Evolutionary conservation across 192 early-diverging fungal genomes (phyloP).

Genomic region (Dimargaris cristalligena): DNA sequence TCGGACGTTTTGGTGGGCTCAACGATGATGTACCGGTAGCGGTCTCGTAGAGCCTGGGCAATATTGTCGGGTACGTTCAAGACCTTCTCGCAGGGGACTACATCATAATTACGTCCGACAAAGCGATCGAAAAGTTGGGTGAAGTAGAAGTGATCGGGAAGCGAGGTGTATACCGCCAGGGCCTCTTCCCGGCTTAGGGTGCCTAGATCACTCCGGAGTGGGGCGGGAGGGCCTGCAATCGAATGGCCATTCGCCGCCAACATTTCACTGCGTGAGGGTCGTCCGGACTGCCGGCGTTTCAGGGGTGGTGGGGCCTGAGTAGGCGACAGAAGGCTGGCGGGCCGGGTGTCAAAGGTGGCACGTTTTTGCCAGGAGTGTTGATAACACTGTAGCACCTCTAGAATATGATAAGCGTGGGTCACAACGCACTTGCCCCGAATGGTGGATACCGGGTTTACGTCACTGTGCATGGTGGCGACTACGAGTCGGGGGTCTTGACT

Average conservation of each 20-base stretch:
- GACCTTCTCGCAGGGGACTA: constrained; percentile 57
- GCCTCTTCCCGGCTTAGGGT: constrained; percentile 18
- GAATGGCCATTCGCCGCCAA: neutral
- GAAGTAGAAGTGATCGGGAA: constrained; percentile 71
- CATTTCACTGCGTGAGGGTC: neutral
- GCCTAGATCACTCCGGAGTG: neutral
- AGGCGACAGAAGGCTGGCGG: neutral
- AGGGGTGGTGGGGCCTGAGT: neutral
- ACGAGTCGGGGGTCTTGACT: constrained; percentile 54
- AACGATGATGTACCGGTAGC: constrained; percentile 73
- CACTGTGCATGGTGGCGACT: constrained; percentile 77
- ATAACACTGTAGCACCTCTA: constrained; percentile 18
- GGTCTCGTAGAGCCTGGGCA: constrained; percentile 36
- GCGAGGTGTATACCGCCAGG: constrained; percentile 37
- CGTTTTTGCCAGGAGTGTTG: constrained; percentile 19
- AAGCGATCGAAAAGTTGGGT: constrained; percentile 80
- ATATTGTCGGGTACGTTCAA: constrained; percentile 66
- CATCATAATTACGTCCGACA: constrained; percentile 75
- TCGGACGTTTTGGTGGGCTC: constrained; percentile 68
- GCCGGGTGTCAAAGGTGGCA: constrained; percentile 4
- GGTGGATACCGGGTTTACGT: constrained; percentile 60
- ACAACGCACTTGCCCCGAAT: constrained; percentile 71
- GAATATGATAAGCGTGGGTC: constrained; percentile 42
- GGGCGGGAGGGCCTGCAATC: neutral
- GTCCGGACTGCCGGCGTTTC: neutral